phyloP scores from a whole-genome alignment of 495 filamentous ascomycete species.

The Clohesyomyces aquaticus region DNA sequence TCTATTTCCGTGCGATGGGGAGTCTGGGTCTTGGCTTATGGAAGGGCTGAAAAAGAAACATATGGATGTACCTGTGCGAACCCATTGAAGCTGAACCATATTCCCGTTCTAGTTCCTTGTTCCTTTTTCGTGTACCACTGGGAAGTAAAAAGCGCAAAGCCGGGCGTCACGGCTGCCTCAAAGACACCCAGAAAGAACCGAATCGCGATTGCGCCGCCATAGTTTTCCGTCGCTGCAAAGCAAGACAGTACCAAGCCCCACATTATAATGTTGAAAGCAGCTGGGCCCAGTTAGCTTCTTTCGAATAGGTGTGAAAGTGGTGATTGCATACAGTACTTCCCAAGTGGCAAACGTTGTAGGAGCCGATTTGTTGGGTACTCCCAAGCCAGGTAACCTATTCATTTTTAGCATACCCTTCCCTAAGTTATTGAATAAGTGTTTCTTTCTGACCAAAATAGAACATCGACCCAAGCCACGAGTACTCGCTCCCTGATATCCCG shows the following conservation, averaged over 20 bases:
- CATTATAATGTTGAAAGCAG: slow-evolving; percentile 50
- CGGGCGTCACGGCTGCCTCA: slow-evolving; percentile 54
- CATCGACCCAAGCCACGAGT: slow-evolving; percentile 34
- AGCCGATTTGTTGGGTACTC: slow-evolving; percentile 64
- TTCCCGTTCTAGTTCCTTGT: slow-evolving; percentile 52
- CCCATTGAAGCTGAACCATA: slow-evolving; percentile 58
- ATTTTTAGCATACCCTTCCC: no score
- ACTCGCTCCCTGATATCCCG: slow-evolving; percentile 21
- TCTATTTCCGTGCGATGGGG: no score
- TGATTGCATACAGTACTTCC: slow-evolving; percentile 50
- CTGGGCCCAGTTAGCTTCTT: slow-evolving; percentile 33
- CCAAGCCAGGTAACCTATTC: slow-evolving; percentile 54
- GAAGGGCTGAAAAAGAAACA: no score
- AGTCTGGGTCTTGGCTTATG: no score
- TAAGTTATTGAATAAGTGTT: no score
- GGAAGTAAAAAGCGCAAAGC: slow-evolving; percentile 55
- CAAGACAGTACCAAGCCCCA: slow-evolving; percentile 53
- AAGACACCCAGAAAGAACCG: slow-evolving; percentile 58
- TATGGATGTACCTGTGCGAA: slow-evolving; percentile 46
- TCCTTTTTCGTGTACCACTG: slow-evolving; percentile 58
- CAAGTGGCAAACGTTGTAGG: slow-evolving; percentile 63
- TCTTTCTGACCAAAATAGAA: slow-evolving; percentile 48
- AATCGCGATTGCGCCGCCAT: slow-evolving; percentile 48
- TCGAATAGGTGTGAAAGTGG: not conserved
- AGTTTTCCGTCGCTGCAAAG: slow-evolving; percentile 50